Evolutionary conservation across 208 protist genomes (phyloP).

Genomic region (Crithidia fasciculata): DNA sequence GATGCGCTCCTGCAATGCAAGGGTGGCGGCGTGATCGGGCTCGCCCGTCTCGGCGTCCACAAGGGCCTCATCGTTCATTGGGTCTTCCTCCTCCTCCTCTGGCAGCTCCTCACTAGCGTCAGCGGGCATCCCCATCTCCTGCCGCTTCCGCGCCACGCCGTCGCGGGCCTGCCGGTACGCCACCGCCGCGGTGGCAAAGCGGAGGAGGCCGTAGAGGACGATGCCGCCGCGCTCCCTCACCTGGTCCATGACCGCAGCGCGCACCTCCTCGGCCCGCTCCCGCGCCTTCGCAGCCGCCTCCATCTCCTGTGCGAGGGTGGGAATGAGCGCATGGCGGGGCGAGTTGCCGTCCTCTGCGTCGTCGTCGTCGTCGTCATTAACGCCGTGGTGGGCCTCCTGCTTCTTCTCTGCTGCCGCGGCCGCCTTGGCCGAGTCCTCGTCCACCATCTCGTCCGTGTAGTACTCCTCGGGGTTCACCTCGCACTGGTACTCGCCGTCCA

Average conservation of each 20-base stretch:
- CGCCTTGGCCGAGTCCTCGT: constrained; percentile 40
- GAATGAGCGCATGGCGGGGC: constrained; percentile 4
- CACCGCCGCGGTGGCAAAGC: constrained; percentile 58
- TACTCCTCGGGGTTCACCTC: constrained; percentile 54
- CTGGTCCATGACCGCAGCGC: constrained; percentile 43
- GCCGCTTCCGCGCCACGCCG: constrained; percentile 44
- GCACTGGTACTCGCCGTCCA: constrained; percentile 73
- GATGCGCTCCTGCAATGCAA: constrained; percentile 52
- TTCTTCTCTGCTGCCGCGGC: not conserved
- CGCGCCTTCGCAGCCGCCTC: constrained; percentile 25
- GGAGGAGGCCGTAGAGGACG: constrained; percentile 68
- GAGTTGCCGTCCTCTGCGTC: not conserved
- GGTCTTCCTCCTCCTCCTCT: constrained; percentile 78
- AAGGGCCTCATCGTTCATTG: constrained; percentile 72
- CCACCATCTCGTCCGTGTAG: constrained; percentile 56
- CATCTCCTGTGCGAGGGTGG: constrained; percentile 31
- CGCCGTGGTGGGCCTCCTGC: not conserved
- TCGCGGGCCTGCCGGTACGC: constrained; percentile 80
- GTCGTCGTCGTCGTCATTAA: not conserved
- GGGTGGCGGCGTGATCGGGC: constrained; percentile 52
- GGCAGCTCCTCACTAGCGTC: constrained; percentile 59
- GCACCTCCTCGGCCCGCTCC: constrained; percentile 42
- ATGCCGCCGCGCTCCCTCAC: constrained; percentile 63
- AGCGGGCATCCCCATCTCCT: constrained; percentile 47
- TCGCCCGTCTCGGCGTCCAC: constrained; percentile 71